A percentile compares a stretch with the other conserved stretches of the same genome.
Conservation (phyloP, 371 early-diverging fungal species). For the Mucor indicus region DNA sequence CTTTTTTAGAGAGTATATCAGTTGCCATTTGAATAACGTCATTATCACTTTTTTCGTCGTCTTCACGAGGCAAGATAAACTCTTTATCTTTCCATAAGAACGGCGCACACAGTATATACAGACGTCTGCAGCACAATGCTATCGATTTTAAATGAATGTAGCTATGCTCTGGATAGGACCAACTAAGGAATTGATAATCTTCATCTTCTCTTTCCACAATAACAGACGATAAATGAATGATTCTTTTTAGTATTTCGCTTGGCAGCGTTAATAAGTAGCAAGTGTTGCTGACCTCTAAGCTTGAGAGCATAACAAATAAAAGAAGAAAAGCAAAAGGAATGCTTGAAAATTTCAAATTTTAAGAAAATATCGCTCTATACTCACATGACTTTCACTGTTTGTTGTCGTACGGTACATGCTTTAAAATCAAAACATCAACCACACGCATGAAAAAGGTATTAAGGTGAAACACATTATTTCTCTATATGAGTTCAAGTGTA, state of each 20-base stretch:
- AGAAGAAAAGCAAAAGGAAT: conserved; percentile 1
- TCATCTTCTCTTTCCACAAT: conserved; percentile 10
- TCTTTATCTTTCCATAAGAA: conserved; percentile 49
- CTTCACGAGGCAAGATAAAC: conserved; percentile 40
- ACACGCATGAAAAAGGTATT: too few species aligned
- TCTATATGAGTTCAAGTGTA: too few species aligned
- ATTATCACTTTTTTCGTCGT: conserved; percentile 23
- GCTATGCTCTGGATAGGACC: conserved; percentile 40
- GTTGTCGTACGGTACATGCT: not conserved
- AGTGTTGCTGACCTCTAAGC: not conserved
- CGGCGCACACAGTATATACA: conserved; percentile 38
- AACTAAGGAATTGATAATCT: conserved; percentile 29
- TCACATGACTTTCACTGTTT: too few species aligned
- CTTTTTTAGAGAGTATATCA: conserved; percentile 28
- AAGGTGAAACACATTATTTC: too few species aligned
- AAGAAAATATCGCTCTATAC: too few species aligned
- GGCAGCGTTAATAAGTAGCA: conserved; percentile 28
- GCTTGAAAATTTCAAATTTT: too few species aligned
- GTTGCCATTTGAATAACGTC: conserved; percentile 31
- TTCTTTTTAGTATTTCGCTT: conserved; percentile 34
- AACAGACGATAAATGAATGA: conserved; percentile 23
- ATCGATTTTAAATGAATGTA: conserved; percentile 30
- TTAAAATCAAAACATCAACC: too few species aligned
- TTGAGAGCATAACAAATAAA: not conserved
- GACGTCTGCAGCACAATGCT: conserved; percentile 31